Evolutionary conservation across 1,139 yeast species (phyloP), one percentile per base, ranked within the genome.

Genomic region (Diutina ranongensis): DNA sequence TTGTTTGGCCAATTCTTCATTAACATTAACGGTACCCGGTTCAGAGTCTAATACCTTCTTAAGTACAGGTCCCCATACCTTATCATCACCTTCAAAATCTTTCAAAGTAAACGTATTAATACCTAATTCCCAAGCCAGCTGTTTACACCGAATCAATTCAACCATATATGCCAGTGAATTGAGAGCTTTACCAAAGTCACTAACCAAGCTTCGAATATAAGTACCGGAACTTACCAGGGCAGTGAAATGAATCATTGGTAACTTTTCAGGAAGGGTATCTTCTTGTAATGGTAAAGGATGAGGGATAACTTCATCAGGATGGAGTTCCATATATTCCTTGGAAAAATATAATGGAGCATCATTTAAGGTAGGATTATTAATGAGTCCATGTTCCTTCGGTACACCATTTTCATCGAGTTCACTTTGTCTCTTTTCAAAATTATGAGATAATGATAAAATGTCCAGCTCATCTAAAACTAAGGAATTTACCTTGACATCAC

Each of bases 221-320:
- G 98, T 92, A 1, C 99, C 99, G 0, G 97, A 87, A 1, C 96
- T 84, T 0, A 92, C 98, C 44, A 78, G 76, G 12, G 94, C 77
- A 12, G 74, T 73, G 53, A 92, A 75, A 55, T 83, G 92, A 35
- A 88, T 55, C 48, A 83, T 54, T 1, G 96, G 96, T 32, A 70
- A 60, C 48, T 57, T 58, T 5, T 42, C 54, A 1, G 96, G 96
- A 34, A 70, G 60, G 47, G 57, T 58, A 9, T 42, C 45, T 22
- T 59, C 68, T 2, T 68, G 70, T 35, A 61, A 56, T 1, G 49
- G 49, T 22, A 46, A 54, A 2, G 71, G 64, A 35, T 59, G 57
- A 12, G 57, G 57, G 8, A 54, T 55, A 4, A 61, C 54, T 12
- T 64, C 8, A 5, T 20, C 44, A 5, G 35, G 18, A 12, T 31